A percentile compares a stretch with the other conserved stretches of the same genome.
These are phyloP conservation scores for Fusarium compactum DNA, from an alignment of 2,329 filamentous ascomycete genomes.

Conservation along the genomic window DNA sequence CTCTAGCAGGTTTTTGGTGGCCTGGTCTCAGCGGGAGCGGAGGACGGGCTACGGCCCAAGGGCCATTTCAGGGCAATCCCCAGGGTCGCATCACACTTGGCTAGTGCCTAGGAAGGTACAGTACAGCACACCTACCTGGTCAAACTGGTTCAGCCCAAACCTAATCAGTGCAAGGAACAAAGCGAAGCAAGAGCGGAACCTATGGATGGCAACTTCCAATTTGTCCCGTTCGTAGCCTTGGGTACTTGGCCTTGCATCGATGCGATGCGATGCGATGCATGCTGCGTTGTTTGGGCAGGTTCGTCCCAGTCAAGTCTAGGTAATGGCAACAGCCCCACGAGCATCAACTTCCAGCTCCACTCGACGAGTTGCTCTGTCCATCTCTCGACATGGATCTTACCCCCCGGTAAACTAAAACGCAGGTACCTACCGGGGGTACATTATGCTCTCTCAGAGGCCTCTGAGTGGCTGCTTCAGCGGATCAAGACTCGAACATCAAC, in stretches of 20 bases:
- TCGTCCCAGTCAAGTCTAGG: not conserved
- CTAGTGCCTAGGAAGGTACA: not conserved
- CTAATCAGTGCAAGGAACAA: constrained; percentile 18
- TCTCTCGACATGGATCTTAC: not conserved
- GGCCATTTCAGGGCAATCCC: constrained; percentile 13
- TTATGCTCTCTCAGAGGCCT: constrained; percentile 16
- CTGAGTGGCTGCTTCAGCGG: constrained; percentile 40
- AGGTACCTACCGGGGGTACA: constrained; percentile 27
- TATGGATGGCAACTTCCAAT: constrained; percentile 28
- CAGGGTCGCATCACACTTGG: constrained; percentile 28
- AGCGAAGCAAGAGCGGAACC: constrained; percentile 18
- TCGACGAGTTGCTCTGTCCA: not conserved
- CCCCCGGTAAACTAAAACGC: constrained; percentile 33
- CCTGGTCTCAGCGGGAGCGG: constrained; percentile 39
- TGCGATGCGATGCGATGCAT: constrained; percentile 2
- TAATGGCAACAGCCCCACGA: constrained; percentile 22
- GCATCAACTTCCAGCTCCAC: constrained; percentile 9
- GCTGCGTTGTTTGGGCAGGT: constrained; percentile 20
- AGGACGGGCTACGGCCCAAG: constrained; percentile 16
- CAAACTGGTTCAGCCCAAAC: constrained; percentile 3
- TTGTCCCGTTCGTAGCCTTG: constrained; percentile 23
- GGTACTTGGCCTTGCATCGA: not conserved
- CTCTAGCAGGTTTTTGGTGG: constrained; percentile 40
- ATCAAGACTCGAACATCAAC: constrained; percentile 25
- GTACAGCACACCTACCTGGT: not conserved